Evolutionary conservation across 805 yeast species (phyloP), one percentile per base, ranked within the genome.

Genomic region (Metschnikowia dekortorum): DNA sequence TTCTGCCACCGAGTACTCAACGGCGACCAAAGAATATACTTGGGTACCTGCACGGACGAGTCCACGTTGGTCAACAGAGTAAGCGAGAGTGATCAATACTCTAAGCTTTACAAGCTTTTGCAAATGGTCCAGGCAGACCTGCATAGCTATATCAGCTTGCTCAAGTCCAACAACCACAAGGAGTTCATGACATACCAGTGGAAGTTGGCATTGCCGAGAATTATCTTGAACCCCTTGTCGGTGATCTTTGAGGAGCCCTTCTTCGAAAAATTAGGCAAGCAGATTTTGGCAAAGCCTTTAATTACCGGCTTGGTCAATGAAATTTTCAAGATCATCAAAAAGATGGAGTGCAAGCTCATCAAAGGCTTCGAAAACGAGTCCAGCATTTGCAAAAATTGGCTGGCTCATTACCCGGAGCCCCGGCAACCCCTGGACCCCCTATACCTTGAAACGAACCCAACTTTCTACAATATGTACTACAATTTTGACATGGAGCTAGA

Each of bases 211-310:
- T 75, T 89, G 48, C 89, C 96, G 8, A 78, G 81, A 49, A 80
- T 89, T 39, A 84, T 90, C 22, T 81, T 90, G 62, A 87, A 85
- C 64, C 89, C 96, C 5, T 70, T 90, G 40, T 73, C 89, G 33
- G 76, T 90, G 26, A 61, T 88, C 9, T 83, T 91, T 60, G 96
- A 89, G 66, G 78, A 80, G 51, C 81, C 85, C 4, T 75, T 70
- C 55, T 89, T 95, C 1, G 70, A 68, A 35, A 67, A 76, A 46
- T 73, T 91, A 47, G 70, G 76, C 33, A 70, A 75, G 36, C 89
- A 87, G 64, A 85, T 89, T 42, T 73, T 90, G 53, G 92, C 95
- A 30, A 88, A 88, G 64, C 97, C 97, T 8, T 74, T 91, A 53
- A 76, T 89, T 22, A 79, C 88, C 16, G 97, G 97, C 2, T 71